Evolutionary conservation across 2,329 filamentous ascomycete genomes (phyloP).

Genomic region (Hypoxylon sp.): DNA sequence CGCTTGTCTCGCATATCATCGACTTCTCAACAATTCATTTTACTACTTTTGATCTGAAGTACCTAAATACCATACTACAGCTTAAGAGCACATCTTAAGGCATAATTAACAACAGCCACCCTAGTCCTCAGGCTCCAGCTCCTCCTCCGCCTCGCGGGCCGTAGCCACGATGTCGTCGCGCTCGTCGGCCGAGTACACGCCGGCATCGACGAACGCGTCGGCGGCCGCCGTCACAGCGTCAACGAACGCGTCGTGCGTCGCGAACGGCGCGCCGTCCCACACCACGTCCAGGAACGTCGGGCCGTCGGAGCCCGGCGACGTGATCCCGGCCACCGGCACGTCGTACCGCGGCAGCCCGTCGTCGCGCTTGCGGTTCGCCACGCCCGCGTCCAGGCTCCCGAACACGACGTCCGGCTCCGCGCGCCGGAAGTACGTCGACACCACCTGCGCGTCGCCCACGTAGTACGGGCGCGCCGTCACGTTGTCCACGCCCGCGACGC

Average conservation of each 20-base stretch:
- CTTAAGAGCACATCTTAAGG: too few relatives aligned
- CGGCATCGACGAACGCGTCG: conserved; percentile 38
- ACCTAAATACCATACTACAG: too few relatives aligned
- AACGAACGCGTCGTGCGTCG: conserved; percentile 39
- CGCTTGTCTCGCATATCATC: too few relatives aligned
- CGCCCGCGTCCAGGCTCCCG: conserved; percentile 38
- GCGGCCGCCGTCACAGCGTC: conserved; percentile 33
- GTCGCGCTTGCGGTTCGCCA: conserved; percentile 45
- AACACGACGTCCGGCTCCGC: conserved; percentile 44
- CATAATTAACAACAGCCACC: neutral
- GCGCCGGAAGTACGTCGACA: conserved; percentile 46
- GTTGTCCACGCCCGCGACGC: conserved; percentile 19
- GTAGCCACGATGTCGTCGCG: conserved; percentile 37
- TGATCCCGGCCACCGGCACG: conserved; percentile 43
- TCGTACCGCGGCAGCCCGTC: conserved; percentile 44
- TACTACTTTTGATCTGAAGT: too few relatives aligned
- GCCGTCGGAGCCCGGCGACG: conserved; percentile 43
- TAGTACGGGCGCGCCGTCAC: conserved; percentile 44
- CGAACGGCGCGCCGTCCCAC: conserved; percentile 46
- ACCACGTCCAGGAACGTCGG: conserved; percentile 46
- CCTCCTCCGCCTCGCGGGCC: conserved; percentile 39
- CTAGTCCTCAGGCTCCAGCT: conserved; percentile 26
- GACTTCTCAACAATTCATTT: too few relatives aligned
- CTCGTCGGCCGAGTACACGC: conserved; percentile 38
- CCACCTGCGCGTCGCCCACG: conserved; percentile 41